These are phyloP conservation scores for Termitomyces sp. DNA, from an alignment of 768 basidiomycete genomes.

Conservation along the genomic window DNA sequence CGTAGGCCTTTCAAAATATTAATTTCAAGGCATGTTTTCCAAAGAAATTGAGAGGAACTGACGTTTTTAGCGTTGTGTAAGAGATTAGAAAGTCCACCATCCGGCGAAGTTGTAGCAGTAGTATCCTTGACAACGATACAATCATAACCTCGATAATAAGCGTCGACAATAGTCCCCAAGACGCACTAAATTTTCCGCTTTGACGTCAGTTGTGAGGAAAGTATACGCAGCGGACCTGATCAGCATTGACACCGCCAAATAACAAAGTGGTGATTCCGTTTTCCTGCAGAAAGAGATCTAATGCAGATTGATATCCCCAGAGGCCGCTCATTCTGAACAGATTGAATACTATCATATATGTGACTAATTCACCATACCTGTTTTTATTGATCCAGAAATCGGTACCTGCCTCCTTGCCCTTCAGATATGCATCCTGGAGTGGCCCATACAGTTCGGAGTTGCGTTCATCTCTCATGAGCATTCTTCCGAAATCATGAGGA, in stretches of 20 bases:
- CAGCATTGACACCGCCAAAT: slow-evolving; percentile 63
- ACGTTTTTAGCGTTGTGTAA: slow-evolving; percentile 54
- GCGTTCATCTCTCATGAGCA: slow-evolving; percentile 51
- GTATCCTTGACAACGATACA: slow-evolving; percentile 52
- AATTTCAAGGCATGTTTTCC: neutral
- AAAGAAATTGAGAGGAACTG: slow-evolving; percentile 17
- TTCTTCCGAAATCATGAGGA: slow-evolving; percentile 46
- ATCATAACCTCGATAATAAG: slow-evolving; percentile 62
- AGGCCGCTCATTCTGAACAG: slow-evolving; percentile 54
- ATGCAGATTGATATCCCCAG: slow-evolving; percentile 58
- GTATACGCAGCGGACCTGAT: slow-evolving; percentile 38
- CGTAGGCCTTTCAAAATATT: slow-evolving; percentile 34
- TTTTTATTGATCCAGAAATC: slow-evolving; percentile 76
- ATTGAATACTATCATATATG: neutral
- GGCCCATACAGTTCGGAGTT: slow-evolving; percentile 64
- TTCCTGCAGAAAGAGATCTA: slow-evolving; percentile 59
- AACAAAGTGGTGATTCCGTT: slow-evolving; percentile 57
- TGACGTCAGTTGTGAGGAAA: neutral
- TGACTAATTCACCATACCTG: slow-evolving; percentile 27
- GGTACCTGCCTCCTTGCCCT: slow-evolving; percentile 47
- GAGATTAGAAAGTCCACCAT: slow-evolving; percentile 50
- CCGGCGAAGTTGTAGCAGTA: slow-evolving; percentile 59
- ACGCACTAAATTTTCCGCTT: slow-evolving; percentile 43
- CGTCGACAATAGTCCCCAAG: slow-evolving; percentile 55
- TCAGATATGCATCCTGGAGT: slow-evolving; percentile 47